These are phyloP conservation scores for Rhodosporidiobolus odoratus DNA, from an alignment of 768 basidiomycete genomes.

Conservation along the genomic window DNA sequence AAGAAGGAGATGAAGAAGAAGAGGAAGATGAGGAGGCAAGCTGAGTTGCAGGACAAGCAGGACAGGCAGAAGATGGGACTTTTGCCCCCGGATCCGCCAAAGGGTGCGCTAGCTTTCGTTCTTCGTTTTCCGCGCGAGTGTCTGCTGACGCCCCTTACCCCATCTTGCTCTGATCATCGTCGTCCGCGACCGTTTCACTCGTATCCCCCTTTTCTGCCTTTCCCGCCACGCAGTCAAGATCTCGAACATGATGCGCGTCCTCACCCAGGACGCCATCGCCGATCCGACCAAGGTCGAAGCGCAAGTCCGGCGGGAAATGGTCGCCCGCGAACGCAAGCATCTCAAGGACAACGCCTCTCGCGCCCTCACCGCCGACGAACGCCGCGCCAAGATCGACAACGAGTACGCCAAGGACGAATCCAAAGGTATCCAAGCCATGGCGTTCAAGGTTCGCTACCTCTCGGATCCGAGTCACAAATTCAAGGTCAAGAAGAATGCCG, in stretches of 20 bases:
- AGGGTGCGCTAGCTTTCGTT: conserved; percentile 56
- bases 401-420: conserved; percentile 85
- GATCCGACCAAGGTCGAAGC: conserved; percentile 98
- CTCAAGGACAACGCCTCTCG: conserved; percentile 90
- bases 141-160: no score
- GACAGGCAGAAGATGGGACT: conserved; percentile 95
- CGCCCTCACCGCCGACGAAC: conserved; percentile 84
- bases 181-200: neutral
- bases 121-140: neutral
- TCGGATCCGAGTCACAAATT: conserved; percentile 89
- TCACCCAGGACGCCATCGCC: conserved; percentile 92
- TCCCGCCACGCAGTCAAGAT: conserved; percentile 74
- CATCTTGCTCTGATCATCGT: no score
- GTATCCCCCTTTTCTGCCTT: neutral
- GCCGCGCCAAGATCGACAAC: conserved; percentile 74
- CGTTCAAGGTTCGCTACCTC: conserved; percentile 88
- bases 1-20: conserved; percentile 93
- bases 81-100: conserved; percentile 87
- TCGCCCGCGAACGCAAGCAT: conserved; percentile 77
- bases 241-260: conserved; percentile 92
- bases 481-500: conserved; percentile 94
- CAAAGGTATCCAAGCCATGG: conserved; percentile 72
- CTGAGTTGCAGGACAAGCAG: conserved; percentile 86
- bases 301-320: conserved; percentile 85
- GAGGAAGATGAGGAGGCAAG: conserved; percentile 78